Evolutionary conservation across 2,329 filamentous ascomycete species (phyloP), one percentile per base, ranked within the genome.

Genomic region (Plenodomus tracheiphilus): DNA sequence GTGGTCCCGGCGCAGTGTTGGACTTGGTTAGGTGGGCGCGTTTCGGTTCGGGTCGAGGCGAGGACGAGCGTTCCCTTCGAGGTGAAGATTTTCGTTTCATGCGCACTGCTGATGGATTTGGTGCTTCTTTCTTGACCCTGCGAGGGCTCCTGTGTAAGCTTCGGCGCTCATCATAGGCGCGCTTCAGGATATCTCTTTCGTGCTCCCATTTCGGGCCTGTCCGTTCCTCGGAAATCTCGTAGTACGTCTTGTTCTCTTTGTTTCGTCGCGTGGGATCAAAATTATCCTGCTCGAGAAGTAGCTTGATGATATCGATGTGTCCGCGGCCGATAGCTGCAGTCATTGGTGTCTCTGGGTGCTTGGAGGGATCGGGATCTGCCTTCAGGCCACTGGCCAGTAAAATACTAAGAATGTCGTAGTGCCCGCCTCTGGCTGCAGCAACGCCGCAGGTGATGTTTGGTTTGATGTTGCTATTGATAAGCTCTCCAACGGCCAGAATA

Each of bases 281-380:
- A 20, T 81, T 79, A 40, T 83, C 82, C 62, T 94, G 89, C 51
- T 86, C 85, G 6, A 96, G 77, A 7, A 97, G 80, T 10, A 96
- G 77, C 48, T 88, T 83, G 38, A 99, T 85, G 48, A 97, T 90
- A 58, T 90, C 88, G 41, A 94, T 81, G 62, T 96, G 94, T 4
- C 84, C 84, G 59, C 93, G 88, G 15, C 94, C 93, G 57, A 99
- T 97, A 1, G 94, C 92, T 49, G 92, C 91, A 32, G 97, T 82
- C 79, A 99, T 95, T 1, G 94, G 94, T 1, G 93, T 97, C 43
- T 92, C 88, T 64, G 89, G 86, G 48, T 94, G 91, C 36, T 91
- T 91, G 61, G 94, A 89, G 7, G 83, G 79, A 61, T 87, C 79
- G 16, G 83, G 81, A 46, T 77, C 73, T 32, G 76, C 73, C 49